Evolutionary conservation across 2,329 filamentous ascomycete species (phyloP), one percentile per base, ranked within the genome.

Genomic region (Arthroderma uncinatum): DNA sequence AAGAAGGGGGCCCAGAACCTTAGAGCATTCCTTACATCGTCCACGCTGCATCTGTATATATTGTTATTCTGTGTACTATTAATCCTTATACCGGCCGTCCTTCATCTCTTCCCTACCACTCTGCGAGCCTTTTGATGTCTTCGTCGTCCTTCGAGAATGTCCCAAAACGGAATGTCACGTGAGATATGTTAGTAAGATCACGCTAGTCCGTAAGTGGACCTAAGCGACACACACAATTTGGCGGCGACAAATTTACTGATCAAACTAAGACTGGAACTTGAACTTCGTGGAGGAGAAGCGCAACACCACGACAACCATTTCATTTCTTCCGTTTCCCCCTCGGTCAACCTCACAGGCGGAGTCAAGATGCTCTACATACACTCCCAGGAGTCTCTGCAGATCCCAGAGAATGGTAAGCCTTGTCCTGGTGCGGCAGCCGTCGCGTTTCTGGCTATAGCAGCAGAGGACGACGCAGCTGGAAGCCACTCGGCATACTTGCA

Each of bases 311-410:
- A 69, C 67, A 64, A 64, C 52, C 34, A 54, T 19, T 21, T 55
- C 39, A 44, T 19, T 19, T 60, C 47, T 57, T 53, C 55, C 55
- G 53, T 66, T 64, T 65, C 64, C 65, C 66, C 70, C 67, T 71
- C 71, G 70, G 69, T 70, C 69, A 59, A 70, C 63, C 64, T 66
- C 66, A 68, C 66, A 69, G 67, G 70, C 67, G 66, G 72, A 72
- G 72, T 80, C 87, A 96, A 88, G 80, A 97, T 97, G 93, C 94
- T 88, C 83, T 97, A 96, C 89, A 95, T 98, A 82, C 90, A 96
- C 84, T 95, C 89, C 74, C 83, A 92, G 81, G 92, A 98, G 85
- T 82, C 83, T 79, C 83, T 98, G 80, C 83, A 85, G 73, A 89
- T 98, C 79, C 93, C 94, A 73, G 89, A 96, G 78, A 89, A 91